A percentile compares a stretch with the other conserved stretches of the same genome.
Conservation (phyloP, 2,329 filamentous ascomycete species). For the Ilyonectria mors-panacis region DNA sequence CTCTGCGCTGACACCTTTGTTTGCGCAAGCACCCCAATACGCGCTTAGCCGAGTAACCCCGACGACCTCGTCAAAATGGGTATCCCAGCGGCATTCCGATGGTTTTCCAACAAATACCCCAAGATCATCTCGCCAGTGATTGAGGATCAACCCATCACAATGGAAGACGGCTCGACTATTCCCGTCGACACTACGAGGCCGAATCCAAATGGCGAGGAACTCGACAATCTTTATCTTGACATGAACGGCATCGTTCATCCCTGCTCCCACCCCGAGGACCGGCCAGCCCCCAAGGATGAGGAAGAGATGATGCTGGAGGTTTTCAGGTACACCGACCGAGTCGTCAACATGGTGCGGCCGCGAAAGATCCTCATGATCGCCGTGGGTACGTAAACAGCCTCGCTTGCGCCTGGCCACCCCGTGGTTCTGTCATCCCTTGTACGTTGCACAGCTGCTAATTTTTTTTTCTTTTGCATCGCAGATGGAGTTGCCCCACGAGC, state of each 20-base stretch:
- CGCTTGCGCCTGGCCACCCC: background rate
- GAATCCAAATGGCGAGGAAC: constrained; percentile 98
- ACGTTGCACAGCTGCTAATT: constrained; percentile 45
- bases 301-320: constrained; percentile 99
- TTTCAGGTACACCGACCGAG: constrained; percentile 98
- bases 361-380: constrained; percentile 98
- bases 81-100: constrained; percentile 95
- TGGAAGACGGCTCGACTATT: constrained; percentile 85
- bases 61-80: constrained; percentile 74
- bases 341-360: constrained; percentile 98
- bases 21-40: constrained; percentile 27
- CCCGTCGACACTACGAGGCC: constrained; percentile 87
- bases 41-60: constrained; percentile 13
- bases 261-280: constrained; percentile 96
- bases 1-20: constrained; percentile 2
- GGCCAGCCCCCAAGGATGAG: constrained; percentile 90
- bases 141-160: constrained; percentile 84
- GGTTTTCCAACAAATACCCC: constrained; percentile 96
- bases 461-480: constrained; percentile 50
- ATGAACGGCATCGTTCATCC: constrained; percentile 99
- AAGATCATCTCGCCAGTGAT: constrained; percentile 95
- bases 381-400: constrained; percentile 75
- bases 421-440: background rate
- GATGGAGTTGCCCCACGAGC: constrained; percentile 97
- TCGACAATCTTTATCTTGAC: constrained; percentile 97